Evolutionary conservation across 2,329 filamentous ascomycete species (phyloP).

Genomic region (Apiospora rasikravindrae): DNA sequence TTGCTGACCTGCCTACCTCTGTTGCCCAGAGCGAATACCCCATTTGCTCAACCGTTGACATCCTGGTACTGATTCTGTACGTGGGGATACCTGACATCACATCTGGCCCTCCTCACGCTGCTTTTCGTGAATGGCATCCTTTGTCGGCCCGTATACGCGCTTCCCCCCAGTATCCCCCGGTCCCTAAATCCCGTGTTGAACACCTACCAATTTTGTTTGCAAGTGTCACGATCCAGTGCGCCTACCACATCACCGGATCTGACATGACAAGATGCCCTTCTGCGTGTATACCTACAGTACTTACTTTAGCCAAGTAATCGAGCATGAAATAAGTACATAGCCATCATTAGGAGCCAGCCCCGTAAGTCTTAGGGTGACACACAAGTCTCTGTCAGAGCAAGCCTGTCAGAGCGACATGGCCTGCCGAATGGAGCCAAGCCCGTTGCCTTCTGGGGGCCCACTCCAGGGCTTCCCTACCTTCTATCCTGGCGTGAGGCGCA

Average conservation of each 20-base stretch:
- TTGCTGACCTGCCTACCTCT: neutral
- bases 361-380: neutral
- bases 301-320: neutral
- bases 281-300: neutral
- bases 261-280: neutral
- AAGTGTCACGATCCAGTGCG: neutral
- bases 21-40: neutral
- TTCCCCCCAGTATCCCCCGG: neutral
- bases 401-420: conserved; percentile 3
- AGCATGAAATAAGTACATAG: neutral
- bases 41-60: neutral
- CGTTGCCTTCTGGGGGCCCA: neutral
- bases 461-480: neutral
- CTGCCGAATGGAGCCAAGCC: conserved; percentile 1
- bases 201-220: neutral
- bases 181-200: neutral
- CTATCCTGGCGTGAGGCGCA: neutral
- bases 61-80: neutral
- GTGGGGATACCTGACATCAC: conserved; percentile 11
- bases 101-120: neutral
- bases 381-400: conserved; percentile 1
- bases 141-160: neutral
- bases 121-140: conserved; percentile 1
- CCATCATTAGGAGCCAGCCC: neutral
- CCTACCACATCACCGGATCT: neutral